Conservation (phyloP, 1,284 basidiomycete genomes). For the Cryptococcus sp. region DNA sequence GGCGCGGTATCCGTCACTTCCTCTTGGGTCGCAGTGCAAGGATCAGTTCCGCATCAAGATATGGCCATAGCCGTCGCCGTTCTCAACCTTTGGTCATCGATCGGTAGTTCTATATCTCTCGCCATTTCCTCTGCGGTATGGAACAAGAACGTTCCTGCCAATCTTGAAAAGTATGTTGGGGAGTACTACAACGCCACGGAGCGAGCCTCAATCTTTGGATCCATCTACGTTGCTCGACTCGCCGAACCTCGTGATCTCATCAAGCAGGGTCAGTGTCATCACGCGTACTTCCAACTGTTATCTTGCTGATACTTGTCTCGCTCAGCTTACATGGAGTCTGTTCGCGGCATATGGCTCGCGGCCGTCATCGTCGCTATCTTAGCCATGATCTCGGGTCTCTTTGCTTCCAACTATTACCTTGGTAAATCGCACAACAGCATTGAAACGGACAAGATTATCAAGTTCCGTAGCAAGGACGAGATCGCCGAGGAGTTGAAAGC, state of each 20-base stretch:
- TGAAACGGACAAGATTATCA: constrained; percentile 33
- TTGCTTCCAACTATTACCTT: constrained; percentile 35
- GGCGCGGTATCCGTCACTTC: constrained; percentile 39
- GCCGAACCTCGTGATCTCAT: constrained; percentile 30
- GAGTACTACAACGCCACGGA: constrained; percentile 4
- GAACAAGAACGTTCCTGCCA: constrained; percentile 20
- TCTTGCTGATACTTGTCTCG: neutral
- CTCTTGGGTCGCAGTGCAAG: constrained; percentile 44
- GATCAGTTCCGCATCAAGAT: constrained; percentile 48
- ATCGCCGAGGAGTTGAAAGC: constrained; percentile 6
- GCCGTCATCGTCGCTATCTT: constrained; percentile 27
- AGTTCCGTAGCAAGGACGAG: constrained; percentile 22
- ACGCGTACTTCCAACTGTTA: too few relatives aligned
- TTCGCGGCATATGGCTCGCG: constrained; percentile 23
- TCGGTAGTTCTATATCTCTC: constrained; percentile 44
- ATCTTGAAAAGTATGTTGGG: neutral
- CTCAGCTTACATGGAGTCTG: constrained; percentile 29
- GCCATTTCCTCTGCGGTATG: constrained; percentile 44
- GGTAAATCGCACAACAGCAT: constrained; percentile 34
- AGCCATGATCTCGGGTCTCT: constrained; percentile 17
- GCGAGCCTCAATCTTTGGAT: constrained; percentile 25
- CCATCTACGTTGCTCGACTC: constrained; percentile 23
- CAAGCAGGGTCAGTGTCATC: constrained; percentile 18
- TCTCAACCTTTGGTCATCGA: constrained; percentile 42
- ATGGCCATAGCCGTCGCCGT: constrained; percentile 36